Conservation (phyloP, 1,284 basidiomycete genomes). For the Vanrija sp. region DNA sequence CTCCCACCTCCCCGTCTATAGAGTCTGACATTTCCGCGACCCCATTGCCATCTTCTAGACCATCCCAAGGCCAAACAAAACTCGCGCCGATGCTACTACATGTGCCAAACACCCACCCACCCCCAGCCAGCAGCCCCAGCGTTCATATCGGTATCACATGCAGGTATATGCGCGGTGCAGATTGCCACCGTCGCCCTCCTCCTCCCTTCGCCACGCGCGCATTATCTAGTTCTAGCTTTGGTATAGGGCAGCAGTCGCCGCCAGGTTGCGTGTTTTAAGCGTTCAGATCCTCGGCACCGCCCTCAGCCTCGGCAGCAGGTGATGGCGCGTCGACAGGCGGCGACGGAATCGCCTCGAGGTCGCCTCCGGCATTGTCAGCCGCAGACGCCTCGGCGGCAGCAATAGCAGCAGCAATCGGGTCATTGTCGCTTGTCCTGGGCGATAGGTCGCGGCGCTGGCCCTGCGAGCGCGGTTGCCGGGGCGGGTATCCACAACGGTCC, state of each 20-base stretch:
- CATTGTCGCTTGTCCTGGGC: conserved; percentile 11
- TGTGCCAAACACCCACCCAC: too few relatives aligned
- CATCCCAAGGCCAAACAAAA: too few relatives aligned
- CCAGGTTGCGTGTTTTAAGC: not conserved
- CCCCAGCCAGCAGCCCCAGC: too few relatives aligned
- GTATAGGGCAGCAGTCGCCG: not conserved
- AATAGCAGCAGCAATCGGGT: conserved; percentile 19
- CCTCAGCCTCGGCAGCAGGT: not conserved
- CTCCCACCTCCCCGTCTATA: not conserved
- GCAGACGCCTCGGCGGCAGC: conserved; percentile 18
- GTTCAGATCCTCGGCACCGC: too few relatives aligned
- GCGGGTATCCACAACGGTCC: conserved; percentile 71
- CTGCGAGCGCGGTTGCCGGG: conserved; percentile 19
- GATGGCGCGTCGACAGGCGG: not conserved
- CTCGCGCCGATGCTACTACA: too few relatives aligned
- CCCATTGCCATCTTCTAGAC: too few relatives aligned
- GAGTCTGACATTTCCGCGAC: not conserved
- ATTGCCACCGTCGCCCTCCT: not conserved
- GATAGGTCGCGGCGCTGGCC: conserved; percentile 9
- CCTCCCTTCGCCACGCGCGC: not conserved
- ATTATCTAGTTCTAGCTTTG: conserved; percentile 3
- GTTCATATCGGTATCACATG: conserved; percentile 5
- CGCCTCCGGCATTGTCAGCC: too few relatives aligned
- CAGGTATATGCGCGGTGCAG: conserved; percentile 7
- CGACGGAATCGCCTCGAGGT: too few relatives aligned